These are phyloP conservation scores for Babesia sp. DNA, from an alignment of 169 alveolate species.

Conservation along the genomic window DNA sequence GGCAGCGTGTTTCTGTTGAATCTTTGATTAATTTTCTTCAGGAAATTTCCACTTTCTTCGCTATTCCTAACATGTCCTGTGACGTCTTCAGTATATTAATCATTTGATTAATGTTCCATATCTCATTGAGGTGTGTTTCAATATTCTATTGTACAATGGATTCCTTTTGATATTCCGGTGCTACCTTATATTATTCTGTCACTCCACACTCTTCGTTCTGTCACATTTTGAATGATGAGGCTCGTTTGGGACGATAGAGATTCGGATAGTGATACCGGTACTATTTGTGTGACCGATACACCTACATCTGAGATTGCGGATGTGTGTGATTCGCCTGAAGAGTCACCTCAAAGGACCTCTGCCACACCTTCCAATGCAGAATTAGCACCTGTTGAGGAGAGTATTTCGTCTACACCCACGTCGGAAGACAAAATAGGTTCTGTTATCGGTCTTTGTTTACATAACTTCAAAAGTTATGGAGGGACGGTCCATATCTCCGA, in stretches of 20 bases:
- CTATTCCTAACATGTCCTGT: neutral
- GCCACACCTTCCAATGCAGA: neutral
- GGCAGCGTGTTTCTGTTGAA: neutral
- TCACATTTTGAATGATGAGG: constrained; percentile 26
- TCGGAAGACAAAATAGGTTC: constrained; percentile 26
- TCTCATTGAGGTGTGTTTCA: no score
- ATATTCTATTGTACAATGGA: no score
- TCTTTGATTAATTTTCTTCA: neutral
- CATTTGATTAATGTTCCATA: no score
- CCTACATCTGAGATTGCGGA: constrained; percentile 7
- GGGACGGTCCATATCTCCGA: constrained; percentile 89
- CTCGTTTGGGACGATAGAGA: constrained; percentile 25
- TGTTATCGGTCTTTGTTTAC: constrained; percentile 49
- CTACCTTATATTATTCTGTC: no score
- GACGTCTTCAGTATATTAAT: neutral
- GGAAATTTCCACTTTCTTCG: neutral
- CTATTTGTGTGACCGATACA: constrained; percentile 27
- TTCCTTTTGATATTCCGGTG: no score
- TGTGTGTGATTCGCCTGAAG: neutral
- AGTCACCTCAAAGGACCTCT: neutral
- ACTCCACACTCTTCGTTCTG: no score
- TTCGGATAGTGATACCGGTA: constrained; percentile 5
- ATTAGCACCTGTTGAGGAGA: constrained; percentile 4
- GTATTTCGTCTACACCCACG: neutral
- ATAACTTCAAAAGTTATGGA: constrained; percentile 89